These are phyloP conservation scores for Umbelopsis vinacea DNA, from an alignment of 192 early-diverging fungal species.

Conservation along the genomic window DNA sequence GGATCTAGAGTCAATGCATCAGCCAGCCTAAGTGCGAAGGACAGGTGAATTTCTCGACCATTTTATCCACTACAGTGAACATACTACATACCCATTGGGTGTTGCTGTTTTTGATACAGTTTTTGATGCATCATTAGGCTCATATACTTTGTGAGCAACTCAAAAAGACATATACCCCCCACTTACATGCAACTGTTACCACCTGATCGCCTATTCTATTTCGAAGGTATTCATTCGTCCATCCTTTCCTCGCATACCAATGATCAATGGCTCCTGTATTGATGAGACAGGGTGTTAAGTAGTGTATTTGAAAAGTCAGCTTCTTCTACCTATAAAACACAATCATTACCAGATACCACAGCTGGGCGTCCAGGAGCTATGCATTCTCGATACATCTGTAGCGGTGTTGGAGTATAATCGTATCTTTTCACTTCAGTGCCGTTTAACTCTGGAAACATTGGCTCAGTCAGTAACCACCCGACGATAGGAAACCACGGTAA, in stretches of 20 bases:
- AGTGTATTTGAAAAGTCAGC: background rate
- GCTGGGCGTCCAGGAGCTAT: conserved; percentile 51
- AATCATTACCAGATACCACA: conserved; percentile 40
- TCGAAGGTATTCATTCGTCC: conserved; percentile 54
- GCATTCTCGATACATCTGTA: conserved; percentile 45
- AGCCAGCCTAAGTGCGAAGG: conserved; percentile 35
- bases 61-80: background rate
- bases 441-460: conserved; percentile 27
- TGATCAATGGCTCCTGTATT: conserved; percentile 33
- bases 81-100: conserved; percentile 31
- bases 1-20: conserved; percentile 50
- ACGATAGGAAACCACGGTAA: too few relatives aligned
- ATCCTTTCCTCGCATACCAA: conserved; percentile 49
- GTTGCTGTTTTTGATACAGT: conserved; percentile 10
- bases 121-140: background rate
- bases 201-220: conserved; percentile 32
- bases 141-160: background rate
- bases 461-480: too few relatives aligned
- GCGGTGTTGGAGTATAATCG: conserved; percentile 40
- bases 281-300: background rate
- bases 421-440: conserved; percentile 23
- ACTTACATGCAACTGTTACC: conserved; percentile 52
- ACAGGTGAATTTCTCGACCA: background rate
- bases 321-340: background rate
- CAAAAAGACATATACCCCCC: background rate